Evolutionary conservation across 2,329 filamentous ascomycete genomes (phyloP).

Genomic region (Talaromyces sp.): DNA sequence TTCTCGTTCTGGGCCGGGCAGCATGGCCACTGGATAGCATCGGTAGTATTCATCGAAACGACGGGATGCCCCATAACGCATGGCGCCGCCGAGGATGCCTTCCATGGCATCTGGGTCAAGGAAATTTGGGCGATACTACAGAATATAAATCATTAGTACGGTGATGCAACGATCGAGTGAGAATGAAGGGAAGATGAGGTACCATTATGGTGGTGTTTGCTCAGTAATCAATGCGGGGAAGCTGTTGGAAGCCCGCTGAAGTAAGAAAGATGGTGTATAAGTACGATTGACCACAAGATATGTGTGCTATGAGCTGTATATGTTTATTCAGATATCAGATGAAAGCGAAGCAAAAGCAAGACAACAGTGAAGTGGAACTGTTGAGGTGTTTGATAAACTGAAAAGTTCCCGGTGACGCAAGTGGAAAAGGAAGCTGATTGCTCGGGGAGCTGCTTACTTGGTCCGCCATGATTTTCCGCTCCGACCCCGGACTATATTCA

Average conservation of each 20-base stretch:
- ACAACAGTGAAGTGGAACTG: not conserved
- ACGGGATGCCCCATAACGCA: constrained; percentile 54
- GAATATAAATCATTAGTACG: constrained; percentile 9
- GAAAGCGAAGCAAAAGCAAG: not conserved
- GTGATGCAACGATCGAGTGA: not conserved
- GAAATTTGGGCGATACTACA: constrained; percentile 46
- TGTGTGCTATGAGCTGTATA: not conserved
- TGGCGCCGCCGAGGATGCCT: constrained; percentile 52
- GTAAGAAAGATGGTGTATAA: not conserved
- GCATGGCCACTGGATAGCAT: constrained; percentile 93
- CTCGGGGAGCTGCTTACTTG: constrained; percentile 11
- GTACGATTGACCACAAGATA: not conserved
- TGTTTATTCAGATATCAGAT: not conserved
- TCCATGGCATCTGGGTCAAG: constrained; percentile 53
- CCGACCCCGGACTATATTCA: constrained; percentile 33
- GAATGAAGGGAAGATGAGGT: not conserved
- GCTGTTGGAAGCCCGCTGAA: not conserved
- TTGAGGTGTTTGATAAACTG: not conserved
- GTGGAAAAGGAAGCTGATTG: not conserved
- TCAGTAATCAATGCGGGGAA: constrained; percentile 11
- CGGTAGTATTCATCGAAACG: constrained; percentile 98
- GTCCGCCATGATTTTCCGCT: constrained; percentile 39
- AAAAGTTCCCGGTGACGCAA: constrained; percentile 7
- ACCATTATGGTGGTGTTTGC: constrained; percentile 13
- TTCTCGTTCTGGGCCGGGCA: constrained; percentile 81